Evolutionary conservation across 2,329 filamentous ascomycete species (phyloP).

Genomic region (Hymenoscyphus occultus): DNA sequence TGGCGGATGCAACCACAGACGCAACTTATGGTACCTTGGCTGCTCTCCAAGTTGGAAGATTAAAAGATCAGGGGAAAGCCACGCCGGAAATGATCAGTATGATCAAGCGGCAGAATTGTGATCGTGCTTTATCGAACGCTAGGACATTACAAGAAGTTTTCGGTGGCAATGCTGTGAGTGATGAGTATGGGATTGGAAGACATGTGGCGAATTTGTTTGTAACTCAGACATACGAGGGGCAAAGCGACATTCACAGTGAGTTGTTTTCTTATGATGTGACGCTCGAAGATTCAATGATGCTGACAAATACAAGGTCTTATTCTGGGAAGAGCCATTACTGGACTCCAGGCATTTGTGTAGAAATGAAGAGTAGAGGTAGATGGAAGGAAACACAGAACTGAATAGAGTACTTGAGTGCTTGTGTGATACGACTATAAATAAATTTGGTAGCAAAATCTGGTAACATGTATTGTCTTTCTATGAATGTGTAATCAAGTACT

Average conservation of each 20-base stretch:
- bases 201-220: conserved; percentile 97
- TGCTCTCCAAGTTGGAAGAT: conserved; percentile 81
- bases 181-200: conserved; percentile 92
- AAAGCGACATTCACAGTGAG: conserved; percentile 82
- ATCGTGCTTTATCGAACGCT: conserved; percentile 77
- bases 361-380: neutral
- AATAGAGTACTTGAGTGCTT: neutral
- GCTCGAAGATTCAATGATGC: conserved; percentile 18
- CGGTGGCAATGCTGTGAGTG: conserved; percentile 95
- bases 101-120: conserved; percentile 98
- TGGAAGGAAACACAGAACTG: neutral
- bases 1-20: conserved; percentile 88
- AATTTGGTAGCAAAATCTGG: neutral
- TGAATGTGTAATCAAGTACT: neutral
- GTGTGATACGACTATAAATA: neutral
- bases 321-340: conserved; percentile 65
- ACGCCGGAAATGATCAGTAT: conserved; percentile 95
- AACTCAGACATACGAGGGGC: conserved; percentile 96
- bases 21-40: conserved; percentile 89
- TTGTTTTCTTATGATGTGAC: conserved; percentile 11
- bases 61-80: conserved; percentile 87
- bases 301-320: conserved; percentile 57
- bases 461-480: neutral
- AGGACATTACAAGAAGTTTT: conserved; percentile 89
- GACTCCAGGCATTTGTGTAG: conserved; percentile 75